Conservation (phyloP, 768 basidiomycete species). For the Rubroboletus satanas region DNA sequence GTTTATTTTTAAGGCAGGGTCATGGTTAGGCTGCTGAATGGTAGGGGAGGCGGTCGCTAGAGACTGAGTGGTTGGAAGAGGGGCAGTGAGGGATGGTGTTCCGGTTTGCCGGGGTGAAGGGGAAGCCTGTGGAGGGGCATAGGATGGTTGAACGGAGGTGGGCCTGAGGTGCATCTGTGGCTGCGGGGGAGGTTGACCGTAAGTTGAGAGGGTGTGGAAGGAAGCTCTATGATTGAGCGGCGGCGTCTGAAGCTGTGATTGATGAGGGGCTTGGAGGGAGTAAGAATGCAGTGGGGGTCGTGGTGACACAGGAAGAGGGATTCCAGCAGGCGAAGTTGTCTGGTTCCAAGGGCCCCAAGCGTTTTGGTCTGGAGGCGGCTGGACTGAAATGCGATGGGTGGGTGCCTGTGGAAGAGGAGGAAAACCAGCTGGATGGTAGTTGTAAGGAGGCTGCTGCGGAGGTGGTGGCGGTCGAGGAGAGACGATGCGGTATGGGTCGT, state of each 20-base stretch:
- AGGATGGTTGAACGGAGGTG: constrained; percentile 15
- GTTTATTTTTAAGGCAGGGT: constrained; percentile 58
- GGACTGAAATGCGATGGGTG: constrained; percentile 18
- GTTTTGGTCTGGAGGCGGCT: constrained; percentile 25
- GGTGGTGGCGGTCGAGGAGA: constrained; percentile 26
- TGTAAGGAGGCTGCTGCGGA: constrained; percentile 15
- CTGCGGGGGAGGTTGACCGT: constrained; percentile 24
- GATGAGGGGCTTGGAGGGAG: constrained; percentile 15
- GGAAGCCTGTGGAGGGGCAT: constrained; percentile 18
- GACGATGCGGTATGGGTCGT: constrained; percentile 17
- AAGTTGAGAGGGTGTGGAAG: constrained; percentile 18
- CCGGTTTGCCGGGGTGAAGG: constrained; percentile 25
- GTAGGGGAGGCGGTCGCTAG: constrained; percentile 50
- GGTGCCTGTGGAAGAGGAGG: constrained; percentile 4
- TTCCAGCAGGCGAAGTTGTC: constrained; percentile 8
- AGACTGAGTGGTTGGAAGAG: constrained; percentile 61
- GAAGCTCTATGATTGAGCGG: constrained; percentile 25
- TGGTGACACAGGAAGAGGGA: constrained; percentile 22
- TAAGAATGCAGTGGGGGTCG: constrained; percentile 18
- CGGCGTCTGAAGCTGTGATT: constrained; percentile 19
- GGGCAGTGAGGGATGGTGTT: constrained; percentile 55
- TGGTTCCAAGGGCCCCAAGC: constrained; percentile 17
- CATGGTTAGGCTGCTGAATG: constrained; percentile 52
- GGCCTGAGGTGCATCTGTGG: constrained; percentile 19
- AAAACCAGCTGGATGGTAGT: constrained; percentile 17